Base-by-base conservation (phyloP, 2,329 filamentous ascomycete species). In the Alternaria conjuncta region DNA sequence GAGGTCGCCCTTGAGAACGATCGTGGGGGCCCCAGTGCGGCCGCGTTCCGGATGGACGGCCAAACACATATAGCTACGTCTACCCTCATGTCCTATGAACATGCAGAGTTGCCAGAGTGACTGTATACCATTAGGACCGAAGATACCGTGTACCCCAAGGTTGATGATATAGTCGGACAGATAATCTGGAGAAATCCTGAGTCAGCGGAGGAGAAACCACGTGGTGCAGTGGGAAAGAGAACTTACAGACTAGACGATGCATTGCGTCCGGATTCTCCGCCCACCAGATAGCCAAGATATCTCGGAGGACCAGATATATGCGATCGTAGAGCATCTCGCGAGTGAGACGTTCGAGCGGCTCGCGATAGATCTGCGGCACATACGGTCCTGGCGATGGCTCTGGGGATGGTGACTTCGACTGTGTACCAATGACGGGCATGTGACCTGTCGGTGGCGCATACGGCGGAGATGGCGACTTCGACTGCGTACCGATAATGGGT, bases 31-130 rank as follows among this genome's bases (percentile, higher is more conserved):
- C 7, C 36, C n/a, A 11, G 36, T 41, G 36, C 36, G 36, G 36
- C 60, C 46, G 3, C 11, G 25, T 6, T 54, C 28, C 2, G 55
- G 32, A 4, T 36, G 21, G 4, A 54, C 43, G 2, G 46, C 60
- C 7, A 67, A 45, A 15, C 59, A 66, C 58, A 67, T 55, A 21
- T 69, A 65, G 21, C 58, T 36, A 10, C 28, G 23, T 5, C 9
- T 36, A 4, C 65, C 60, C 15, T 65, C 50, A 20, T 65, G 57
- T 2, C 62, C 62, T 7, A 65, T 57, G 4, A 18, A 55, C 30
- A 62, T 53, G 32, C 60, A 54, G 45, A 67, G 65, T 1, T 65
- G 43, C 5, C 26, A 28, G 7, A 60, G n/a, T 23, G 30, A 41
- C 3, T 41, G 15, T 4, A 69, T 51, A 15, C 61, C 64, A 6